Evolutionary conservation across 1,284 basidiomycete species (phyloP).

Genomic region (Xanthoconium separans): DNA sequence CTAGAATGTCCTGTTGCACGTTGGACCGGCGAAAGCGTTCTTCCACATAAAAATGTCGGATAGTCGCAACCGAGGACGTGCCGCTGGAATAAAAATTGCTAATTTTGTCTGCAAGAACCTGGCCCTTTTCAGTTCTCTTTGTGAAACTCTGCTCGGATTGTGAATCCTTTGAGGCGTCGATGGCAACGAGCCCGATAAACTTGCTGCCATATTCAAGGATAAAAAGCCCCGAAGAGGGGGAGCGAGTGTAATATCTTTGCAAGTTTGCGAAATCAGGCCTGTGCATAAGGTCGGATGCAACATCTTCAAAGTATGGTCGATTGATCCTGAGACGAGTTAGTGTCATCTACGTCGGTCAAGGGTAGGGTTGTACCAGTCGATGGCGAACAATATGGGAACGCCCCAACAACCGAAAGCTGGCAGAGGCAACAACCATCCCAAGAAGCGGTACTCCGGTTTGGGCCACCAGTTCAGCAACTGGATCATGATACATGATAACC

Average conservation of each 20-base stretch:
- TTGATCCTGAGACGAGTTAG: constrained; percentile 54
- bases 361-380: constrained; percentile 59
- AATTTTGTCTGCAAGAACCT: constrained; percentile 9
- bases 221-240: constrained; percentile 64
- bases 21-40: constrained; percentile 55
- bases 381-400: constrained; percentile 62
- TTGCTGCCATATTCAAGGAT: constrained; percentile 61
- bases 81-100: constrained; percentile 28
- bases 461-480: constrained; percentile 70
- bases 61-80: constrained; percentile 51
- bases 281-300: constrained; percentile 52
- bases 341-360: background rate
- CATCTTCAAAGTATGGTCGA: constrained; percentile 64
- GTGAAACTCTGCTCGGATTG: constrained; percentile 27
- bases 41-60: constrained; percentile 77
- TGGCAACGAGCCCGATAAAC: constrained; percentile 66
- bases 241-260: constrained; percentile 55
- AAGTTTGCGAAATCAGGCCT: constrained; percentile 58
- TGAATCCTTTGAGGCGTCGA: constrained; percentile 57
- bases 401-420: constrained; percentile 65
- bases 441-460: constrained; percentile 36
- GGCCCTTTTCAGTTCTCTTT: constrained; percentile 23
- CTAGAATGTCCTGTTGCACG: constrained; percentile 67
- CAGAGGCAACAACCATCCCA: constrained; percentile 57
- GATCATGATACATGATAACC: constrained; percentile 55